A percentile compares a stretch with the other conserved stretches of the same genome.
Conservation (phyloP, 2,329 filamentous ascomycete genomes). For the Ophiostoma himal-ulmi region DNA sequence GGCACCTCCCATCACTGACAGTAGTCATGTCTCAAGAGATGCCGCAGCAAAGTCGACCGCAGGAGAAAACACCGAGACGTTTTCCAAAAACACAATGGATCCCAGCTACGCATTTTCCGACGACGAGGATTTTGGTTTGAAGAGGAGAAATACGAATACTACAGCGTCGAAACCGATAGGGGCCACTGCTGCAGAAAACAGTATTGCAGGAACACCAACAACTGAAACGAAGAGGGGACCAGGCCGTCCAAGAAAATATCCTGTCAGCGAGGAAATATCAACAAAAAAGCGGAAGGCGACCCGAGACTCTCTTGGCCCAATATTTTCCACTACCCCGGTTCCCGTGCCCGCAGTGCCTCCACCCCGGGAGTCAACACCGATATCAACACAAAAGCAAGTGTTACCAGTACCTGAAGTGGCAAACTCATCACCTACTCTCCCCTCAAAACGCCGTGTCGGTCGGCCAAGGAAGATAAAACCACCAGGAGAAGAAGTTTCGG, state of each 20-base stretch:
- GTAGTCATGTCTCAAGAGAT: neutral
- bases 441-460: neutral
- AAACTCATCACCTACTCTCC: neutral
- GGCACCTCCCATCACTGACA: neutral
- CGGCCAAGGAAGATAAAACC: neutral
- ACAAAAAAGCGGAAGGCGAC: neutral
- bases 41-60: neutral
- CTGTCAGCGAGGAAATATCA: neutral
- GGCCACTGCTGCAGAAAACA: neutral
- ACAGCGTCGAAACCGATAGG: neutral
- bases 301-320: neutral
- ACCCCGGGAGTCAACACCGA: neutral
- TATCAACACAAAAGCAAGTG: neutral
- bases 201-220: neutral
- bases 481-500: neutral
- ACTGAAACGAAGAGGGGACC: neutral
- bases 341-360: neutral
- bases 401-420: neutral
- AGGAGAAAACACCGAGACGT: slow-evolving; percentile 11
- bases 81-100: slow-evolving; percentile 27
- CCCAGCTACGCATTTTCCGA: slow-evolving; percentile 34
- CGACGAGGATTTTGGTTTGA: slow-evolving; percentile 31
- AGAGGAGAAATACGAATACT: neutral
- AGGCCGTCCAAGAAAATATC: neutral
- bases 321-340: neutral